Percentiles rank a stretch among this genome's conserved stretches.
phyloP scores from a whole-genome alignment of 352 stramenopile genomes.

The Phytophthora megakarya region DNA sequence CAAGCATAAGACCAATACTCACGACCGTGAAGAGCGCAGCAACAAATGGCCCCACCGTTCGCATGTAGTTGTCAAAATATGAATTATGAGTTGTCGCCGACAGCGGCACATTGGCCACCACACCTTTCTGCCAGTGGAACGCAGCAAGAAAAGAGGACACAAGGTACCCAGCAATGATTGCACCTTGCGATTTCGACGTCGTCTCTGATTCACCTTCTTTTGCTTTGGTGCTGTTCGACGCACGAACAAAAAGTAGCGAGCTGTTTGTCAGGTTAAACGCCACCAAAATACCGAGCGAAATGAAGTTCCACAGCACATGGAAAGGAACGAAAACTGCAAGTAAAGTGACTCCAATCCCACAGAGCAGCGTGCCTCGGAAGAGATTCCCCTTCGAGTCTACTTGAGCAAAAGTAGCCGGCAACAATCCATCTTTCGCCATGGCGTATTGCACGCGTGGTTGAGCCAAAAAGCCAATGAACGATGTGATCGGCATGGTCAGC shows the following conservation, averaged over 20 bases:
- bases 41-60: slow-evolving; percentile 44
- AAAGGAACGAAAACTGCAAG: slow-evolving; percentile 86
- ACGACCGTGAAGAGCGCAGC: slow-evolving; percentile 59
- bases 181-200: slow-evolving; percentile 32
- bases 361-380: slow-evolving; percentile 69
- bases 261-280: slow-evolving; percentile 92
- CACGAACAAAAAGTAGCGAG: slow-evolving; percentile 76
- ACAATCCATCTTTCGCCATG: slow-evolving; percentile 93
- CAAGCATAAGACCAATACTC: slow-evolving; percentile 56
- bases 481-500: slow-evolving; percentile 94
- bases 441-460: slow-evolving; percentile 92
- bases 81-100: slow-evolving; percentile 22
- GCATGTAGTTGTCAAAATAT: slow-evolving; percentile 63
- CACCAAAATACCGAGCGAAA: slow-evolving; percentile 89
- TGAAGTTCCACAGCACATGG: slow-evolving; percentile 88
- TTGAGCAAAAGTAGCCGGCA: slow-evolving; percentile 85
- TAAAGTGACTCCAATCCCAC: slow-evolving; percentile 49
- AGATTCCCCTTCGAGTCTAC: slow-evolving; percentile 77
- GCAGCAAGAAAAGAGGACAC: slow-evolving; percentile 68
- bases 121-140: slow-evolving; percentile 78
- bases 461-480: slow-evolving; percentile 94
- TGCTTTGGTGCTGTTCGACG: slow-evolving; percentile 27
- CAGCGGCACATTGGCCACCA: slow-evolving; percentile 46
- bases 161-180: slow-evolving; percentile 54
- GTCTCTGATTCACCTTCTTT: slow-evolving; percentile 5